A percentile compares a stretch with the other conserved stretches of the same genome.
Evolutionary conservation across 2,329 filamentous ascomycete species (phyloP).

Genomic region (Colletotrichum phormii): DNA sequence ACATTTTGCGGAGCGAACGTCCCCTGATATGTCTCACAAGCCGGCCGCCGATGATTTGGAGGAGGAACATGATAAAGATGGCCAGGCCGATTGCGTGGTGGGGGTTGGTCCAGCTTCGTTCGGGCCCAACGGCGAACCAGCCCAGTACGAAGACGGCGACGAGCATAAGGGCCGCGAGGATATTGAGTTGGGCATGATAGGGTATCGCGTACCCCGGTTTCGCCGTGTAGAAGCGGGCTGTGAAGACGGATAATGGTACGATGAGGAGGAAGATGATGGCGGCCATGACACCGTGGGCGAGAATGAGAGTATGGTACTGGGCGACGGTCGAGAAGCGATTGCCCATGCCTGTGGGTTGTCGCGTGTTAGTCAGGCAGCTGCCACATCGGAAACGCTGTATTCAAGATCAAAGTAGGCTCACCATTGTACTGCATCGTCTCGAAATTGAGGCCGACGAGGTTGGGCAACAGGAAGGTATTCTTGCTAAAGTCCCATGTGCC

Average conservation of each 20-base stretch:
- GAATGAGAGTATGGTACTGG: slow-evolving; percentile 78
- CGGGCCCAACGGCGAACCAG: slow-evolving; percentile 81
- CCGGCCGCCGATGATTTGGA: slow-evolving; percentile 78
- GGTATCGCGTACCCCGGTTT: slow-evolving; percentile 71
- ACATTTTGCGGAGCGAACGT: slow-evolving; percentile 65
- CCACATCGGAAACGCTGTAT: not conserved
- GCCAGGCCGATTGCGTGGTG: slow-evolving; percentile 88
- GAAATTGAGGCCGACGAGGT: slow-evolving; percentile 80
- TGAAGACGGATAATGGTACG: slow-evolving; percentile 79
- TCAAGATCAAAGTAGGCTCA: slow-evolving; percentile 50
- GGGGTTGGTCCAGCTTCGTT: slow-evolving; percentile 80
- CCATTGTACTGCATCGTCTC: slow-evolving; percentile 89
- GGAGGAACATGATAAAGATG: slow-evolving; percentile 77
- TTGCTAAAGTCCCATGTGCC: slow-evolving; percentile 85
- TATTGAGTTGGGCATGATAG: slow-evolving; percentile 80
- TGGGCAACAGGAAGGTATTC: slow-evolving; percentile 83
- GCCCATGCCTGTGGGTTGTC: slow-evolving; percentile 74
- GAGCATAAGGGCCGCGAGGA: slow-evolving; percentile 74
- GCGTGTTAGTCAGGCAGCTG: slow-evolving; percentile 32
- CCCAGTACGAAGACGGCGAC: slow-evolving; percentile 81
- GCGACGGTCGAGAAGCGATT: slow-evolving; percentile 78
- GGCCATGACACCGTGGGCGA: slow-evolving; percentile 78
- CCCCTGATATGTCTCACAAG: slow-evolving; percentile 67
- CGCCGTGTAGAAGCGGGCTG: slow-evolving; percentile 76
- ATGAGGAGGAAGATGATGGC: slow-evolving; percentile 80